Base-by-base conservation (phyloP, 768 basidiomycete species). In the Lactifluus subvellereus region DNA sequence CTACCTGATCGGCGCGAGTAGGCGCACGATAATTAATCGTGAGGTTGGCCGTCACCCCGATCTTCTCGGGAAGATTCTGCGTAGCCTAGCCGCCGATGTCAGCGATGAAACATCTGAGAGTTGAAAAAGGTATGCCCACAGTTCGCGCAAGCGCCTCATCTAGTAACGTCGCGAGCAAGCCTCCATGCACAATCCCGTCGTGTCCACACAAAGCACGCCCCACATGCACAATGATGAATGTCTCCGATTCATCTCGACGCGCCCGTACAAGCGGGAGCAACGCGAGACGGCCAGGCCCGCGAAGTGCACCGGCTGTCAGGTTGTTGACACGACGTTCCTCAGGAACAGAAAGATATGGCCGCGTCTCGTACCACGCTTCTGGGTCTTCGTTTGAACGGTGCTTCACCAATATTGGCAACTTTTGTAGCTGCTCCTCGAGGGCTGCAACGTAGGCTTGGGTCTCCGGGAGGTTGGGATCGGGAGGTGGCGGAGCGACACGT, bases 181-280 rank as follows among this genome's bases (percentile, higher is more conserved):
- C 96, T 0, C 96, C 96, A 69, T 99, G 96, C 3, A 98, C 77
- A 64, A 99, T 94, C 0, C 96, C 96, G 74, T 96, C 94, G 66
- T 96, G 89, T 4, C 91, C 95, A 70, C 96, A 98, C 56, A 98
- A 65, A 2, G 87, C 89, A 47, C 89, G 76, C 1, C 96, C 96
- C 2, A 97, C 77, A 69, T 98, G 96, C 1, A 94, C 59, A 62
- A 97, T 77, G 6, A 84, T 78, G 32, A 85, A 70, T 10, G 83
- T 82, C 74, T 93, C 91, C 11, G 78, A 79, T 71, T 94, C 91
- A 74, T 97, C 93, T 59, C 76, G 78, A 69, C 78, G 83, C 18
- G 83, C 83, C 22, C 94, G 82, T 11, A 92, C 83, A 3, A 98
- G 70, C 3, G 94, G 94, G 20, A 80, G 78, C 60, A 96, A 72